Percentiles rank a stretch among this genome's conserved stretches.
These are phyloP conservation scores for Mycena citricolor DNA, from an alignment of 1,284 basidiomycete species.

Conservation along the genomic window DNA sequence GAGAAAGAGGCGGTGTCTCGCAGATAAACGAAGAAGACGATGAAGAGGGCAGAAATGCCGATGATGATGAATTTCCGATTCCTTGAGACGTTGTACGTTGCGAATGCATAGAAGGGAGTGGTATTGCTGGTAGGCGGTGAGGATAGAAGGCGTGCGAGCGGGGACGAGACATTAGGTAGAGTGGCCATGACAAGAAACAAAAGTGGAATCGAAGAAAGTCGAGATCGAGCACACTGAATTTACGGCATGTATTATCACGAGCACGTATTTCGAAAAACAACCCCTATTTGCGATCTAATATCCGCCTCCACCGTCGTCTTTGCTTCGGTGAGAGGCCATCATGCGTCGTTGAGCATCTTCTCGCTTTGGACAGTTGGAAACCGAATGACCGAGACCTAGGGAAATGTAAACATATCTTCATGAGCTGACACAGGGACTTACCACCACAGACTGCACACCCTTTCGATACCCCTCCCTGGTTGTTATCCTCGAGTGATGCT, in stretches of 20 bases:
- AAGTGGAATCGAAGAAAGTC: no score
- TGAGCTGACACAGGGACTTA: constrained; percentile 30
- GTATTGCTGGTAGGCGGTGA: background rate
- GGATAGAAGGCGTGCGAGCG: constrained; percentile 6
- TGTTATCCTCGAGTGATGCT: constrained; percentile 84
- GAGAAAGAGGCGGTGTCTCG: constrained; percentile 6
- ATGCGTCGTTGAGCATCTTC: constrained; percentile 90
- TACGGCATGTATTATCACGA: no score
- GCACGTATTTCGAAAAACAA: no score
- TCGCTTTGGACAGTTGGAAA: constrained; percentile 94
- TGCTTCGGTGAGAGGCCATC: constrained; percentile 79
- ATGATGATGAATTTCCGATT: constrained; percentile 9
- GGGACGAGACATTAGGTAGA: constrained; percentile 5
- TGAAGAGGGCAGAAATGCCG: constrained; percentile 4
- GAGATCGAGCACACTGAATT: no score
- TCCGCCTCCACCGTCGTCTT: constrained; percentile 55
- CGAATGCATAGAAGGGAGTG: background rate
- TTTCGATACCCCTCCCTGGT: constrained; percentile 72
- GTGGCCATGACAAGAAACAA: no score
- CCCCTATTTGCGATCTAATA: no score
- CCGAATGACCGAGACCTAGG: constrained; percentile 86
- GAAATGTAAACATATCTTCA: constrained; percentile 13
- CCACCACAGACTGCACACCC: constrained; percentile 98
- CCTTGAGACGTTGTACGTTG: constrained; percentile 1
- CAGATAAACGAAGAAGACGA: constrained; percentile 6